A percentile compares a stretch with the other conserved stretches of the same genome.
These are phyloP conservation scores for Drechslerella stenobrocha DNA, from an alignment of 2,329 filamentous ascomycete species.

Conservation along the genomic window DNA sequence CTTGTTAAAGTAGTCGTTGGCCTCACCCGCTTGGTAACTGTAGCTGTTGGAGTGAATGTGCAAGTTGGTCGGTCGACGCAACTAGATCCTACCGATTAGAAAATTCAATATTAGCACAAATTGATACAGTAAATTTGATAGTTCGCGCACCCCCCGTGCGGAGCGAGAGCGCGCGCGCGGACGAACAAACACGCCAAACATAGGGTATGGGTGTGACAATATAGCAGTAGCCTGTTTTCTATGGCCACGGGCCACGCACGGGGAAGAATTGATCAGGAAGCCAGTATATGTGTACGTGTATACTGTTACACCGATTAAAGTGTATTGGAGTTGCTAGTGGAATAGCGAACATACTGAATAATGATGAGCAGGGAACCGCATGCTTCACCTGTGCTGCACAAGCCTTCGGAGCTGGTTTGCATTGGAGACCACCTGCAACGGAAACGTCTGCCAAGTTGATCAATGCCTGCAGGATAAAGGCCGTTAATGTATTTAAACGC, in stretches of 20 bases:
- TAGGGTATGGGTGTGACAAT: too few species aligned
- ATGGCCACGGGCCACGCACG: too few species aligned
- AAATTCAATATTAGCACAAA: background rate
- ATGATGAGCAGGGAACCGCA: slow-evolving; percentile 19
- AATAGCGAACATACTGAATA: slow-evolving; percentile 22
- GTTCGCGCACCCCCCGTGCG: too few species aligned
- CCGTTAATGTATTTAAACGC: slow-evolving; percentile 12
- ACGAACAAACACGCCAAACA: too few species aligned
- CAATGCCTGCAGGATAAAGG: slow-evolving; percentile 10
- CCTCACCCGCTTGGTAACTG: slow-evolving; percentile 15
- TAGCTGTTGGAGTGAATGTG: slow-evolving; percentile 12
- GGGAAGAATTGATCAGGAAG: too few species aligned
- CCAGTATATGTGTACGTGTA: too few species aligned
- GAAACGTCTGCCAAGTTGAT: slow-evolving; percentile 1
- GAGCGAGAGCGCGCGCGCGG: too few species aligned
- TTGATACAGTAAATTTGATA: too few species aligned
- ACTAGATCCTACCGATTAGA: slow-evolving; percentile 11
- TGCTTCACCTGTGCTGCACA: slow-evolving; percentile 10
- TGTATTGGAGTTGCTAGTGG: background rate
- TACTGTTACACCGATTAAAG: too few species aligned
- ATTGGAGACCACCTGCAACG: slow-evolving; percentile 6
- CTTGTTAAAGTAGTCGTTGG: slow-evolving; percentile 13
- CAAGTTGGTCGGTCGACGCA: slow-evolving; percentile 32
- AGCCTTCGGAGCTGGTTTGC: slow-evolving; percentile 22
- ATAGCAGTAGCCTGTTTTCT: too few species aligned